phyloP scores from a whole-genome alignment of 345 rosid genomes.

The Brassica rapa region DNA sequence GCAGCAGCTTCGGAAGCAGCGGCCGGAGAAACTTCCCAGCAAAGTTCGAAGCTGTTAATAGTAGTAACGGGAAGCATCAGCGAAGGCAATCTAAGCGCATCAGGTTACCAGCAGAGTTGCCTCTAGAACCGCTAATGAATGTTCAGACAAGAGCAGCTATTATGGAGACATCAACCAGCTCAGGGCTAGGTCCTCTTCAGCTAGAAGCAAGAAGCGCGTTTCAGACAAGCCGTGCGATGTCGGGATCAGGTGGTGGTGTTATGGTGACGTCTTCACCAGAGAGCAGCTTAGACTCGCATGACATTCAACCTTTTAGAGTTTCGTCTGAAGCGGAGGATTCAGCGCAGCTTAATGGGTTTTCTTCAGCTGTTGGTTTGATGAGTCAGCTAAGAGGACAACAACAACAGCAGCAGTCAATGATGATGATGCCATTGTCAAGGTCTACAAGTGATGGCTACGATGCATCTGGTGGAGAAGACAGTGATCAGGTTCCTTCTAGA shows the following conservation, averaged over 20 bases:
- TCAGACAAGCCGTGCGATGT: constrained; percentile 89
- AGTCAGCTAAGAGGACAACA: constrained; percentile 40
- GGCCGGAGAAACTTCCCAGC: constrained; percentile 66
- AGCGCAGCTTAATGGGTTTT: constrained; percentile 55
- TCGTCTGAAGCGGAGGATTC: constrained; percentile 83
- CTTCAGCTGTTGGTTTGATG: constrained; percentile 46
- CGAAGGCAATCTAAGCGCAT: constrained; percentile 69
- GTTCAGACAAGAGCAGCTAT: constrained; percentile 52
- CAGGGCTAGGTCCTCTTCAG: constrained; percentile 89
- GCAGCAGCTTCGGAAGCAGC: constrained; percentile 79
- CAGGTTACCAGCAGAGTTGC: constrained; percentile 73
- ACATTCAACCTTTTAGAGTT: constrained; percentile 82
- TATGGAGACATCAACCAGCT: constrained; percentile 62
- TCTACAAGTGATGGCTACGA: constrained; percentile 95
- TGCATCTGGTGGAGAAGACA: constrained; percentile 98
- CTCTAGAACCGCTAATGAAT: constrained; percentile 59
- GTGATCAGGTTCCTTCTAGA: constrained; percentile 87
- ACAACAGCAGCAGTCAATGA: constrained; percentile 37
- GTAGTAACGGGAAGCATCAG: constrained; percentile 28
- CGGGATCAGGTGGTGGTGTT: constrained; percentile 63
- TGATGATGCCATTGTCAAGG: constrained; percentile 77
- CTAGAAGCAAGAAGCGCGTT: constrained; percentile 91
- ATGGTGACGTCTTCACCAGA: constrained; percentile 86
- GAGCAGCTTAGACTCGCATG: constrained; percentile 94
- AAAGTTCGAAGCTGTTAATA: constrained; percentile 56